Percentiles rank a stretch among this genome's conserved stretches.
Evolutionary conservation across 768 basidiomycete species (phyloP).

Genomic region (Boletus speciosus): DNA sequence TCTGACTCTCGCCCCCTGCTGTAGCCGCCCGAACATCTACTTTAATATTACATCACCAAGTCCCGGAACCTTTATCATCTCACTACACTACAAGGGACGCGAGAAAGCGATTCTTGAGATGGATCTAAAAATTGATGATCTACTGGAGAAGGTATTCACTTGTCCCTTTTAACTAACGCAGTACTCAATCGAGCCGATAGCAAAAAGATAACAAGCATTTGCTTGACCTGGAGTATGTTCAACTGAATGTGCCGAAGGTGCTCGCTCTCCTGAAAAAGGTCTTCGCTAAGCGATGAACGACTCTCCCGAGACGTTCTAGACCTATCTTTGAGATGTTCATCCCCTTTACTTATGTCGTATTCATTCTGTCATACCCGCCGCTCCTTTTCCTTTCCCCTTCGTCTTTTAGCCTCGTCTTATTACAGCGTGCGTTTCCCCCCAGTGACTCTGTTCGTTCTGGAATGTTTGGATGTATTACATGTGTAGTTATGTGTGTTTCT

Average conservation of each 20-base stretch:
- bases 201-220: slow-evolving; percentile 99
- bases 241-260: slow-evolving; percentile 94
- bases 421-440: slow-evolving; percentile 15
- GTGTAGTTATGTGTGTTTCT: slow-evolving; percentile 38
- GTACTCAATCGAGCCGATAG: slow-evolving; percentile 42
- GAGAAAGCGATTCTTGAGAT: slow-evolving; percentile 99
- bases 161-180: neutral
- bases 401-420: slow-evolving; percentile 12
- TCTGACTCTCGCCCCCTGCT: slow-evolving; percentile 2
- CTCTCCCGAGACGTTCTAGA: slow-evolving; percentile 5
- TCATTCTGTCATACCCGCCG: slow-evolving; percentile 31
- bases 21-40: slow-evolving; percentile 94
- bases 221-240: slow-evolving; percentile 95
- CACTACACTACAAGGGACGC: slow-evolving; percentile 96
- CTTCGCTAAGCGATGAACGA: slow-evolving; percentile 74
- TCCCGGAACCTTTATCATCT: slow-evolving; percentile 98
- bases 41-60: slow-evolving; percentile 98
- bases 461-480: slow-evolving; percentile 34
- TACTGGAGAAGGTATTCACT: slow-evolving; percentile 84
- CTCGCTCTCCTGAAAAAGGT: slow-evolving; percentile 91
- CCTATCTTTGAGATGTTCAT: slow-evolving; percentile 17
- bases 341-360: slow-evolving; percentile 34
- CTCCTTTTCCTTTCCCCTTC: slow-evolving; percentile 16
- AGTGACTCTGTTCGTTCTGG: slow-evolving; percentile 30
- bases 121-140: slow-evolving; percentile 98